Base-by-base conservation (phyloP, 805 yeast genomes). In the Ogataea pilisensis region DNA sequence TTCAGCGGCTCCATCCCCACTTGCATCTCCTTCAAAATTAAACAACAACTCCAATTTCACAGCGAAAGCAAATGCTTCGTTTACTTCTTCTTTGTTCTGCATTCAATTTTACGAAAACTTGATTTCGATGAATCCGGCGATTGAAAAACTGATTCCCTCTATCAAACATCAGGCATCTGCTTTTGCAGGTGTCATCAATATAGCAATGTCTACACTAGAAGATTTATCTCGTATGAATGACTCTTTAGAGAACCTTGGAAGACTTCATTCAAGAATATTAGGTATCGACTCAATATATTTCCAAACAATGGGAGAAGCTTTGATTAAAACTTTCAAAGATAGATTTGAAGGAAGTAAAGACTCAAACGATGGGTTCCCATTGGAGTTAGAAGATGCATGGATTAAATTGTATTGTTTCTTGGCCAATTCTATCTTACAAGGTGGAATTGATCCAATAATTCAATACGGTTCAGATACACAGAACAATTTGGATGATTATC, bases 101-200 rank as follows among this genome's bases (percentile, higher is more conserved):
- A 71, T 80, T 39, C 95, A 86, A 58, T 75, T 86, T 55, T 86
- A 85, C 62, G 74, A 79, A 38, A 86, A 85, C 54, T 62, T 86
- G 38, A 64, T 85, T 29, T 60, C 75, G 0, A 74, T 77, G 73
- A 77, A 74, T 49, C 80, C 86, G 0, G 65, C 65, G 12, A 66
- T 87, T 45, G 87, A 81, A 49, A 69, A 66, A 30, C 57, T 79
- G 55, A 85, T 83, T 58, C 95, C 95, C 0, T 77, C 85, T 5
- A 77, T 85, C 48, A 74, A 75, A 46, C 89, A 84, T 56, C 95
- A 87, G 63, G 88, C 93, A 1, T 75, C 78, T 13, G 75, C 90
- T 7, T 82, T 86, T 66, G 88, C 91, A 0, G 89, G 90, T 5
- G 86, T 86, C 16, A 60, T 87, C 51, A 75, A 85, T 22, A 70